Conservation (phyloP, 331 rosid genomes). For the Ulmus americana region DNA sequence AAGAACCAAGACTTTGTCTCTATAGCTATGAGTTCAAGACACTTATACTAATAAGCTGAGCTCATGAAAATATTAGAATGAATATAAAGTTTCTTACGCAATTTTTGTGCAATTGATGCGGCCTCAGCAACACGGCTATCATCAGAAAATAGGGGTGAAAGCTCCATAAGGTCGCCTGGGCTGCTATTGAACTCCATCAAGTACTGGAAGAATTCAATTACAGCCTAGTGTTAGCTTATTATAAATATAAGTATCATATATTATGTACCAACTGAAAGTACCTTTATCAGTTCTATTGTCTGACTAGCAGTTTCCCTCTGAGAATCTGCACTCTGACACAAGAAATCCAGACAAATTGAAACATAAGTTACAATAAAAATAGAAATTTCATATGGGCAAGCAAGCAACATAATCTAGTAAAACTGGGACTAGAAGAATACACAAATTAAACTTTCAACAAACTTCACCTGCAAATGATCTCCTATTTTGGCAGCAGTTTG, state of each 20-base stretch:
- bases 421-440: constrained; percentile 14
- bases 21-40: background rate
- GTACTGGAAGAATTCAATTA: constrained; percentile 60
- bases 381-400: background rate
- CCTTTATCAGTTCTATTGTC: constrained; percentile 93
- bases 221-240: constrained; percentile 29
- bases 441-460: constrained; percentile 28
- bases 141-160: constrained; percentile 94
- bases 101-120: constrained; percentile 94
- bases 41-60: background rate
- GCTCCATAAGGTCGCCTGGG: constrained; percentile 98
- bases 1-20: background rate
- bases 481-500: constrained; percentile 99
- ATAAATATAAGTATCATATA: constrained; percentile 11
- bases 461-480: constrained; percentile 91
- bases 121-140: constrained; percentile 99
- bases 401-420: constrained; percentile 4
- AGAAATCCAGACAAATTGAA: constrained; percentile 27
- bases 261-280: constrained; percentile 25
- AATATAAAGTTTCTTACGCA: constrained; percentile 48
- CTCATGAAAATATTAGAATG: background rate
- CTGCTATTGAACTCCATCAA: constrained; percentile 99
- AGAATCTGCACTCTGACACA: constrained; percentile 93
- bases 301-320: constrained; percentile 99
- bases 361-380: constrained; percentile 21